Evolutionary conservation across 768 basidiomycete genomes (phyloP).

Genomic region (Boletus tylopilopsis): DNA sequence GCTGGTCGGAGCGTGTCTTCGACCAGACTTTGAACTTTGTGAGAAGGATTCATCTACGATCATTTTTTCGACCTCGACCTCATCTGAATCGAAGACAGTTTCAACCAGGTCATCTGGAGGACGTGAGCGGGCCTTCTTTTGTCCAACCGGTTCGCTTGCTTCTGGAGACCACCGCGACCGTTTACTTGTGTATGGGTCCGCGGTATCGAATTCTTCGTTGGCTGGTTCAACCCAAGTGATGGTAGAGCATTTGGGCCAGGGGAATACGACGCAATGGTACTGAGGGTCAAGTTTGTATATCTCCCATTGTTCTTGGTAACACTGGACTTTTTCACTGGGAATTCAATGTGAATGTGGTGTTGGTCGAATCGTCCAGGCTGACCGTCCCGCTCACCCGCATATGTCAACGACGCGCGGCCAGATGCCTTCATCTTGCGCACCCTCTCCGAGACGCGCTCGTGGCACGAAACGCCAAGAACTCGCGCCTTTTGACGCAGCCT

Average conservation of each 20-base stretch:
- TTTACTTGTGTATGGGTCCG: slow-evolving; percentile 19
- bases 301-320: slow-evolving; percentile 80
- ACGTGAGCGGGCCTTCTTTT: slow-evolving; percentile 28
- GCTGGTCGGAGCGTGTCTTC: slow-evolving; percentile 22
- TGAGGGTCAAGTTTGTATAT: slow-evolving; percentile 75
- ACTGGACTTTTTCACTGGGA: slow-evolving; percentile 44
- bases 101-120: slow-evolving; percentile 18
- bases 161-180: slow-evolving; percentile 28
- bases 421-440: slow-evolving; percentile 58
- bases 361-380: slow-evolving; percentile 1
- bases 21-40: slow-evolving; percentile 11
- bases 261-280: slow-evolving; percentile 63
- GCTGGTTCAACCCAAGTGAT: slow-evolving; percentile 18
- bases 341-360: slow-evolving; percentile 12
- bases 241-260: slow-evolving; percentile 34
- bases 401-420: slow-evolving; percentile 69
- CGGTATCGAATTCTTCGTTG: slow-evolving; percentile 4
- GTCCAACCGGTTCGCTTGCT: slow-evolving; percentile 5
- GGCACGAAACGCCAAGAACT: slow-evolving; percentile 78
- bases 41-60: slow-evolving; percentile 35
- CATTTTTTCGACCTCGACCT: slow-evolving; percentile 51
- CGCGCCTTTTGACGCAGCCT: slow-evolving; percentile 53
- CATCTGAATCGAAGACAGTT: slow-evolving; percentile 32
- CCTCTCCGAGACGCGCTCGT: slow-evolving; percentile 54
- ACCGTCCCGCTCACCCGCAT: slow-evolving; percentile 54